phyloP scores from a whole-genome alignment of 306 rosid genomes.

The Potentilla sterilis region DNA sequence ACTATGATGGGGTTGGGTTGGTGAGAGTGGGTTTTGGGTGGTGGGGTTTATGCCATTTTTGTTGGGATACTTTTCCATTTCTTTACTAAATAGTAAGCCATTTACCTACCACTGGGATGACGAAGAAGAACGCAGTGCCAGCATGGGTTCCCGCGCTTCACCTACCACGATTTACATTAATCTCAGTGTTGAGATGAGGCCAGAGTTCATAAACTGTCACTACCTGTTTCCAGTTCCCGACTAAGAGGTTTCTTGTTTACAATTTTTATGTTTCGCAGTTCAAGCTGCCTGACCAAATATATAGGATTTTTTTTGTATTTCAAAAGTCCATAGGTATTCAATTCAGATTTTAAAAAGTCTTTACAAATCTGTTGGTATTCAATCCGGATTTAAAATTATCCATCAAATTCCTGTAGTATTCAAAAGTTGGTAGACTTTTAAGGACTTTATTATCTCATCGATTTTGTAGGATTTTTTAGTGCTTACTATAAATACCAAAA shows the following conservation, averaged over 20 bases:
- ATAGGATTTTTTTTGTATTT: too few relatives aligned
- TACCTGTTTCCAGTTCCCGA: neutral
- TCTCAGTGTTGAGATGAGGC: neutral
- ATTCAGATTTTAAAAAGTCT: too few relatives aligned
- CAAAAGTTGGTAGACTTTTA: too few relatives aligned
- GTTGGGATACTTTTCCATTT: neutral
- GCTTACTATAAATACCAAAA: too few relatives aligned
- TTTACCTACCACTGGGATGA: constrained; percentile 25
- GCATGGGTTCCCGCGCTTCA: neutral
- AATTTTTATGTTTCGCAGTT: neutral
- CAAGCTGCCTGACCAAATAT: neutral
- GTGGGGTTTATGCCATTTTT: constrained; percentile 4
- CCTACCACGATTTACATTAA: constrained; percentile 4
- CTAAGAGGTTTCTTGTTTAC: neutral
- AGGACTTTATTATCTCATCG: too few relatives aligned
- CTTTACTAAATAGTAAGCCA: neutral
- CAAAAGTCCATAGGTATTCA: too few relatives aligned
- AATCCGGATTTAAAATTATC: too few relatives aligned
- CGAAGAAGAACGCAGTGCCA: neutral
- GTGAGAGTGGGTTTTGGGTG: constrained; percentile 31
- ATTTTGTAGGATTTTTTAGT: too few relatives aligned
- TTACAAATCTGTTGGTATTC: too few relatives aligned
- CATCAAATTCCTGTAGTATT: too few relatives aligned
- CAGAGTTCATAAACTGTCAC: neutral
- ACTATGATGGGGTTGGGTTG: constrained; percentile 12